These are phyloP conservation scores for Talaromyces rugulosus DNA, from an alignment of 2,329 filamentous ascomycete genomes.

Conservation along the genomic window DNA sequence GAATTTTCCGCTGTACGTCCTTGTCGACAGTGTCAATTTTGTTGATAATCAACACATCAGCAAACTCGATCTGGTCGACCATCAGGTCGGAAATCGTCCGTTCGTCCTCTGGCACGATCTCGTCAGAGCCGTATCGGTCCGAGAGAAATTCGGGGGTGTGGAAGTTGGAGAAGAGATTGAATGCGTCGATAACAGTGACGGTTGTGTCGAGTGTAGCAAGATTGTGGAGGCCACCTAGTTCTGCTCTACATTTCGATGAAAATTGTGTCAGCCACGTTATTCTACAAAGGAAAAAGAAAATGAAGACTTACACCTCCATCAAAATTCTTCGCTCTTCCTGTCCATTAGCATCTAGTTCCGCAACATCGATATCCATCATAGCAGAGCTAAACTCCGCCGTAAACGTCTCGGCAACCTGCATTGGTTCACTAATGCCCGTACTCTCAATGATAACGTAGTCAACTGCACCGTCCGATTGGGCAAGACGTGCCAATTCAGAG, in stretches of 20 bases:
- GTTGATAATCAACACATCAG: conserved; percentile 68
- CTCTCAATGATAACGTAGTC: conserved; percentile 72
- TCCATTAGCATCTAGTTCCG: conserved; percentile 33
- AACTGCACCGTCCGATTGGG: conserved; percentile 55
- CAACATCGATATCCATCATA: conserved; percentile 46
- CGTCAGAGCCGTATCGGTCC: conserved; percentile 55
- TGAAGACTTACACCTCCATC: conserved; percentile 41
- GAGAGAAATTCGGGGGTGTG: conserved; percentile 65
- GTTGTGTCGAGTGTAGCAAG: conserved; percentile 66
- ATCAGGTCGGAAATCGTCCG: conserved; percentile 70
- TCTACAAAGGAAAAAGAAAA: conserved; percentile 14
- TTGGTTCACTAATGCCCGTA: conserved; percentile 67
- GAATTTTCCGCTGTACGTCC: conserved; percentile 45
- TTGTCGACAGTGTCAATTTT: conserved; percentile 61
- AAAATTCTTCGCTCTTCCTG: conserved; percentile 41
- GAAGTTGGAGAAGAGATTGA: conserved; percentile 69
- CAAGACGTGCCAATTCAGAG: conserved; percentile 63
- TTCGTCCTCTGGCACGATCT: conserved; percentile 64
- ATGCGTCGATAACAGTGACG: conserved; percentile 68
- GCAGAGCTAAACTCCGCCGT: conserved; percentile 51
- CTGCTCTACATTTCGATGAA: conserved; percentile 32
- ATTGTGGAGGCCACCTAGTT: conserved; percentile 61
- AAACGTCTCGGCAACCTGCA: conserved; percentile 72
- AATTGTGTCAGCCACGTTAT: conserved; percentile 11
- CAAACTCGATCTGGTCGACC: conserved; percentile 75